Evolutionary conservation across 2,329 filamentous ascomycete species (phyloP).

Genomic region (Xylariales sp.): DNA sequence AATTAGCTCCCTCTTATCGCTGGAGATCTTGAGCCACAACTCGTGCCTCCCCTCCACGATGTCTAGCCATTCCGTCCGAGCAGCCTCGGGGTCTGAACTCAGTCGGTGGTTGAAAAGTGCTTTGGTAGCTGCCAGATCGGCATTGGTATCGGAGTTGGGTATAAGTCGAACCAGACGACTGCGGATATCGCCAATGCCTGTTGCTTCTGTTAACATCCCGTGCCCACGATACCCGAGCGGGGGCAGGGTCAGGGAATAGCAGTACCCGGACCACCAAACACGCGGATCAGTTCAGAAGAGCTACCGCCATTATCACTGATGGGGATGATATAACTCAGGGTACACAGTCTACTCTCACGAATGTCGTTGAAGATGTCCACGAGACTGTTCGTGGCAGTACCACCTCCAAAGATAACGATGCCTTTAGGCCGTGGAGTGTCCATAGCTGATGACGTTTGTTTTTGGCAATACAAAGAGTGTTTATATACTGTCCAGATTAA

Average conservation of each 20-base stretch:
- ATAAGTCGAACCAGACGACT: conserved; percentile 83
- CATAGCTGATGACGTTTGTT: too few relatives aligned
- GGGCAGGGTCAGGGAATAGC: not conserved
- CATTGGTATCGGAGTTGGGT: conserved; percentile 56
- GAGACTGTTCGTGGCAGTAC: conserved; percentile 89
- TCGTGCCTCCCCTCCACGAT: conserved; percentile 79
- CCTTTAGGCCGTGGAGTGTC: conserved; percentile 31
- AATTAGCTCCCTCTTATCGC: conserved; percentile 71
- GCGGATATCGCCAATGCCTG: conserved; percentile 28
- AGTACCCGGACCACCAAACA: conserved; percentile 92
- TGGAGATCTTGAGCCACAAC: conserved; percentile 69
- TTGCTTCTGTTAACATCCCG: too few relatives aligned
- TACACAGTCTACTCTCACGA: conserved; percentile 59
- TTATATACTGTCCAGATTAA: too few relatives aligned
- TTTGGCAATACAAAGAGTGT: too few relatives aligned
- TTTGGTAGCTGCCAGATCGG: conserved; percentile 72
- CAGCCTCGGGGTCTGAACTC: conserved; percentile 53
- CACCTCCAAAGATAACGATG: conserved; percentile 85
- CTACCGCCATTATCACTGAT: conserved; percentile 96
- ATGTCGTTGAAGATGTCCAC: conserved; percentile 82
- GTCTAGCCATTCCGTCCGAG: conserved; percentile 77
- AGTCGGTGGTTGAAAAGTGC: conserved; percentile 85
- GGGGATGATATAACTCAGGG: conserved; percentile 82
- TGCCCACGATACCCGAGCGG: too few relatives aligned
- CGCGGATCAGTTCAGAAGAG: conserved; percentile 87